Base-by-base conservation (phyloP, 345 rosid species). In the Carallia brachiata region DNA sequence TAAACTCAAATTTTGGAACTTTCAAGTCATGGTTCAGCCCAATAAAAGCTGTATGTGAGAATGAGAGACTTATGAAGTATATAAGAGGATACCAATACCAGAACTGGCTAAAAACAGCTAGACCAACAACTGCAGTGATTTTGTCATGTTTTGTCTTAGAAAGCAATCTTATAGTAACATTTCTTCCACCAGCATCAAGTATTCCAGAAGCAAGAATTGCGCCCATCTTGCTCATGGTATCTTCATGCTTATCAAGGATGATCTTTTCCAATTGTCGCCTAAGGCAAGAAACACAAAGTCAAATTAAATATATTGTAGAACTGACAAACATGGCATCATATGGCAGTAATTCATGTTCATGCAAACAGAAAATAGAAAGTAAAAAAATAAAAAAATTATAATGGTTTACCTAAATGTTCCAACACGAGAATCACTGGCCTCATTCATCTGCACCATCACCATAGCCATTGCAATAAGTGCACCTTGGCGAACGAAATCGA, bases 201-300 rank as follows among this genome's bases (percentile, higher is more conserved):
- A 96, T 92, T 65, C 98, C 99, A 63, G 95, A 89, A 39, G 99
- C 98, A 81, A 96, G 77, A 75, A 96, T 92, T 15, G 99, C 99
- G 57, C 99, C 99, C 99, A 96, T 96, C 86, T 96, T 96, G 89
- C 99, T 96, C 98, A 92, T 96, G 62, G 99, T 92, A 57, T 96
- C 99, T 81, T 96, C 98, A 65, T 90, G 98, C 78, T 92, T 96
- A 78, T 96, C 98, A 36, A 90, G 90, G 71, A 96, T 89, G 56
- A 92, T 96, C 78, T 96, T 96, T 73, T 92, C 98, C 67, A 96
- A 76, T 67, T 92, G 99, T 36, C 98, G 95, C 81, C 99, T 96
- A 67, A 48, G 71, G 63, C 27, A 62, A 59, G 5, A 71, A 5
- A 56, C 44, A 50, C 37, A 6, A 6, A 47, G 47, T 56, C 27